Evolutionary conservation across 192 early-diverging fungal genomes (phyloP).

Genomic region (Rhizophagus clarus): DNA sequence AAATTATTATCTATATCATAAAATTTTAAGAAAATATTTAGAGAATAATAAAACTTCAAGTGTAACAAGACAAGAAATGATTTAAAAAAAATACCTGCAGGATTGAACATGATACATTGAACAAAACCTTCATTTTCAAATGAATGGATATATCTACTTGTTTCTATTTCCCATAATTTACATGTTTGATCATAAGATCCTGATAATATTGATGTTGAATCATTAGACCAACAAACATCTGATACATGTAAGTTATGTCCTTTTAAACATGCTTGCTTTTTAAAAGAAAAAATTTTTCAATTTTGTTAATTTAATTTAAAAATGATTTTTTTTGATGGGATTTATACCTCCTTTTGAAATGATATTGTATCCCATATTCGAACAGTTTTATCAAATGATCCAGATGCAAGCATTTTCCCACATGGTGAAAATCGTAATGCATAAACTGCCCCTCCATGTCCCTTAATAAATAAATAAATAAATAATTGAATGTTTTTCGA

Average conservation of each 20-base stretch:
- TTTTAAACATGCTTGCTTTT: conserved; percentile 65
- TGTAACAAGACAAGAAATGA: neutral
- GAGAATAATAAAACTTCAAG: neutral
- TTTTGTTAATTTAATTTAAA: neutral
- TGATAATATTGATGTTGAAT: conserved; percentile 68
- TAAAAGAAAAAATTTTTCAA: neutral
- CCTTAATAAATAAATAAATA: conserved; percentile 43
- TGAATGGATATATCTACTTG: conserved; percentile 59
- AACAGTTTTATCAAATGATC: conserved; percentile 93
- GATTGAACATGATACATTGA: conserved; percentile 79
- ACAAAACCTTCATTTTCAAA: conserved; percentile 83
- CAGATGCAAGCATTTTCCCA: conserved; percentile 81
- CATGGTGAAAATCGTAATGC: conserved; percentile 83
- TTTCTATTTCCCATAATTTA: conserved; percentile 78
- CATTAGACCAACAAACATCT: conserved; percentile 74
- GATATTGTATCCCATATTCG: conserved; percentile 82
- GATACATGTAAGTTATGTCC: conserved; percentile 79
- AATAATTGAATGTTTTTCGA: too few species aligned
- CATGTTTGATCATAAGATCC: conserved; percentile 83
- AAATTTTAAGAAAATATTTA: neutral
- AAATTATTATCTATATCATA: conserved; percentile 61
- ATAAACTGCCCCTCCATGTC: conserved; percentile 91
- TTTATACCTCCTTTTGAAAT: conserved; percentile 67
- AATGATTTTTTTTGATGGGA: neutral
- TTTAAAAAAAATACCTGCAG: conserved; percentile 56